A percentile compares a stretch with the other conserved stretches of the same genome.
phyloP scores from a whole-genome alignment of 2,329 filamentous ascomycete genomes.

The Ophidiomyces ophidiicola region DNA sequence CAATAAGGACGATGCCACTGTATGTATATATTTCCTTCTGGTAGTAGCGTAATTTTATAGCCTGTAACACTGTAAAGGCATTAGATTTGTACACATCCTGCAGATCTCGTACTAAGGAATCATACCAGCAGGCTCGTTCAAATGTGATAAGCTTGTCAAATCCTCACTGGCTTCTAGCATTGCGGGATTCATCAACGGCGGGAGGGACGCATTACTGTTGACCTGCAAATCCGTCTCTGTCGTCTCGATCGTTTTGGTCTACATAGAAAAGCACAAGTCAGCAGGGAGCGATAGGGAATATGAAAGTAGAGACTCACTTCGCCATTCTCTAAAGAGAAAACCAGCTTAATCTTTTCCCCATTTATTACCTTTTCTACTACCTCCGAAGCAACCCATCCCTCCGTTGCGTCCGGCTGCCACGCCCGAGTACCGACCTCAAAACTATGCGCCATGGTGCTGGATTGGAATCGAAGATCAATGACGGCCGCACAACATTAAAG shows the following conservation, averaged over 20 bases:
- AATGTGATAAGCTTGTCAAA: slow-evolving; percentile 88
- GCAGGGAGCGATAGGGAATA: slow-evolving; percentile 9
- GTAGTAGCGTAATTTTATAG: slow-evolving; percentile 88
- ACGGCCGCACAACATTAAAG: background rate
- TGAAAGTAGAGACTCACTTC: slow-evolving; percentile 49
- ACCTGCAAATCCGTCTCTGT: slow-evolving; percentile 63
- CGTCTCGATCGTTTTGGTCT: slow-evolving; percentile 72
- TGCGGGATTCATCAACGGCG: slow-evolving; percentile 92
- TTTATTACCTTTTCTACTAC: slow-evolving; percentile 72
- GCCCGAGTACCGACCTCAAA: slow-evolving; percentile 95
- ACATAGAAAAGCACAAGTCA: slow-evolving; percentile 8
- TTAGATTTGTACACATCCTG: slow-evolving; percentile 15
- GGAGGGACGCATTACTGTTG: slow-evolving; percentile 64
- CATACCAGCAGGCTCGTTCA: slow-evolving; percentile 94
- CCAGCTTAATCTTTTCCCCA: slow-evolving; percentile 74
- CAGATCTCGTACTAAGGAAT: slow-evolving; percentile 7
- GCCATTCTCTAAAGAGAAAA: slow-evolving; percentile 84
- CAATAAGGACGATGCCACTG: slow-evolving; percentile 95
- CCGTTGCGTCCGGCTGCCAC: slow-evolving; percentile 92
- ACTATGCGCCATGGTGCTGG: slow-evolving; percentile 63
- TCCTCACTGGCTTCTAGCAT: slow-evolving; percentile 99
- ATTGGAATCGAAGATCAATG: background rate
- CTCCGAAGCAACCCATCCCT: slow-evolving; percentile 96
- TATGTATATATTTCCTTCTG: slow-evolving; percentile 99
- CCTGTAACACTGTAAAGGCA: slow-evolving; percentile 64